These are phyloP conservation scores for Thozetella sp. DNA, from an alignment of 495 filamentous ascomycete genomes.

Conservation along the genomic window DNA sequence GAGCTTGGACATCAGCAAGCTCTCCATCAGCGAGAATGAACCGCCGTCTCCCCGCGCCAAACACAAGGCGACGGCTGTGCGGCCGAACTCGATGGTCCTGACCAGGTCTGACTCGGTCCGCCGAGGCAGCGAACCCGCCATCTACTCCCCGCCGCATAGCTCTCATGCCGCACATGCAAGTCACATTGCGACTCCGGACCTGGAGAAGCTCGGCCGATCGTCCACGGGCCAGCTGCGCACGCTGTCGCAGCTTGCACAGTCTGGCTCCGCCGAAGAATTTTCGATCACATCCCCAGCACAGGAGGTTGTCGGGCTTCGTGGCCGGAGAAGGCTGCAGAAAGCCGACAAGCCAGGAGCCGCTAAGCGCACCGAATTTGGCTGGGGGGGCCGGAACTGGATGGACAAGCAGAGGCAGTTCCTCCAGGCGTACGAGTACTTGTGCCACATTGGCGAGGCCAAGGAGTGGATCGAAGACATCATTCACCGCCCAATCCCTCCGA, in stretches of 20 bases:
- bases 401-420: slow-evolving; percentile 96
- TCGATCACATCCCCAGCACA: slow-evolving; percentile 70
- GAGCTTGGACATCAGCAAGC: slow-evolving; percentile 52
- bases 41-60: slow-evolving; percentile 29
- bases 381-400: slow-evolving; percentile 95
- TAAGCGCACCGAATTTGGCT: slow-evolving; percentile 57
- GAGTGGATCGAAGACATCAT: slow-evolving; percentile 99
- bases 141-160: slow-evolving; percentile 30
- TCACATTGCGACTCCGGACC: slow-evolving; percentile 65
- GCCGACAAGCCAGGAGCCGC: slow-evolving; percentile 51
- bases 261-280: slow-evolving; percentile 75
- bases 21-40: slow-evolving; percentile 36
- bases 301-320: slow-evolving; percentile 86
- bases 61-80: slow-evolving; percentile 35
- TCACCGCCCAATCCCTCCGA: slow-evolving; percentile 84
- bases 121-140: slow-evolving; percentile 22
- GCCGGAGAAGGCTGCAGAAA: slow-evolving; percentile 80
- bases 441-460: slow-evolving; percentile 98
- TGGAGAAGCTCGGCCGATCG: slow-evolving; percentile 78
- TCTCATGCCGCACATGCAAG: slow-evolving; percentile 41
- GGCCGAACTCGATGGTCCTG: slow-evolving; percentile 55
- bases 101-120: slow-evolving; percentile 51
- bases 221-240: slow-evolving; percentile 87
- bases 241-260: slow-evolving; percentile 81
- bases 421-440: slow-evolving; percentile 98